These are phyloP conservation scores for Cladophialophora immunda DNA, from an alignment of 2,329 filamentous ascomycete genomes.

Conservation along the genomic window DNA sequence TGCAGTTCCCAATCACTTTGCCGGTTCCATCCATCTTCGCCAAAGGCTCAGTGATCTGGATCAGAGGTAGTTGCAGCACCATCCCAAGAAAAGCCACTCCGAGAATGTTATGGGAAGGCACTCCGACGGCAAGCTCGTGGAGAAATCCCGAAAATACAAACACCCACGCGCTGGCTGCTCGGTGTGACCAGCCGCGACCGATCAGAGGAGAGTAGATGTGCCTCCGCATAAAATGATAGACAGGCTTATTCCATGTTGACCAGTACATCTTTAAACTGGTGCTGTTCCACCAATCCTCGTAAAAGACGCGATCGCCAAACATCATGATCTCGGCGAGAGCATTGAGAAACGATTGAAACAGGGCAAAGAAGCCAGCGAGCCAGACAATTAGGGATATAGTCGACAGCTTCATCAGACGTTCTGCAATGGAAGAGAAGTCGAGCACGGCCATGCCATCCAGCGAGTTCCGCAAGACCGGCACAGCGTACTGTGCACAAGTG, in stretches of 20 bases:
- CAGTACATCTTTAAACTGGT: slow-evolving; percentile 87
- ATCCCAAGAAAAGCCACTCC: slow-evolving; percentile 94
- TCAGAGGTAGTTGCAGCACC: slow-evolving; percentile 90
- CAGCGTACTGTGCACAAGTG: slow-evolving; percentile 90
- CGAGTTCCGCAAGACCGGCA: slow-evolving; percentile 87
- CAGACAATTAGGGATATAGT: slow-evolving; percentile 96
- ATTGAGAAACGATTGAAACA: slow-evolving; percentile 94
- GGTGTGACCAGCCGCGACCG: slow-evolving; percentile 79
- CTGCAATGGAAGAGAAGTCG: slow-evolving; percentile 81
- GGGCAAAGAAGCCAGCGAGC: slow-evolving; percentile 95
- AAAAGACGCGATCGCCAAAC: slow-evolving; percentile 94
- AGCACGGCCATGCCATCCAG: slow-evolving; percentile 84
- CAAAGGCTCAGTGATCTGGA: slow-evolving; percentile 78
- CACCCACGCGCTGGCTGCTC: slow-evolving; percentile 77
- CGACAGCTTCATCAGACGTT: slow-evolving; percentile 91
- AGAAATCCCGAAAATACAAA: slow-evolving; percentile 89
- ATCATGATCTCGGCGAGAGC: slow-evolving; percentile 86
- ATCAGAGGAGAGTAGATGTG: slow-evolving; percentile 91
- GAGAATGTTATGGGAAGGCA: slow-evolving; percentile 85
- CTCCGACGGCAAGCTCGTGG: slow-evolving; percentile 90
- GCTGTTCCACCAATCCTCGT: slow-evolving; percentile 98
- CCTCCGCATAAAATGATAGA: slow-evolving; percentile 94
- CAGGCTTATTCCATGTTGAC: slow-evolving; percentile 97
- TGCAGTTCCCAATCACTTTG: slow-evolving; percentile 85
- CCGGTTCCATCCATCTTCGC: slow-evolving; percentile 78